Conservation (phyloP, 345 rosid genomes). For the Salix koriyanagi region DNA sequence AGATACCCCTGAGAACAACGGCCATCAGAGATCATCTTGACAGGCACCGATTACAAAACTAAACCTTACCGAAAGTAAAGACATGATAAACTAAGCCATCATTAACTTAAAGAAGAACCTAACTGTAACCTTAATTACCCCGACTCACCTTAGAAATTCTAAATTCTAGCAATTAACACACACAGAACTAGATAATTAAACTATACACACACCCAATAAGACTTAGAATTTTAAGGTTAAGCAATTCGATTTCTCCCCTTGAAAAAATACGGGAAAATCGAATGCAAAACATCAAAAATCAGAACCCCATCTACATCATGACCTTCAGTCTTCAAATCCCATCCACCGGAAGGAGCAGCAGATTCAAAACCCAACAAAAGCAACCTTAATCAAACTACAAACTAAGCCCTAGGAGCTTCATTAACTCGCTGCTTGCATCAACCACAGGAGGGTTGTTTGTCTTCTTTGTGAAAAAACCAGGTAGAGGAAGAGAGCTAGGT, state of each 20-base stretch:
- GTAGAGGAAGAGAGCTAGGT: constrained; percentile 85
- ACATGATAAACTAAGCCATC: not conserved
- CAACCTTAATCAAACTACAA: not conserved
- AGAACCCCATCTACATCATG: constrained; percentile 1
- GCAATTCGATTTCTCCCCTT: constrained; percentile 53
- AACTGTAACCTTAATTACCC: not conserved
- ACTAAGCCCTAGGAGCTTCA: constrained; percentile 51
- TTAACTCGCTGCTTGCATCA: constrained; percentile 36
- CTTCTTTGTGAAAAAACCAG: constrained; percentile 57
- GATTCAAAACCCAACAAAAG: not conserved
- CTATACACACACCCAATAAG: constrained; percentile 3
- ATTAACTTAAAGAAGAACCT: not conserved
- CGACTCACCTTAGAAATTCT: not conserved
- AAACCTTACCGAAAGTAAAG: not conserved
- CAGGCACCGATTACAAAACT: not conserved
- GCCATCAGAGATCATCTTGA: not conserved
- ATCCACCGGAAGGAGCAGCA: not conserved
- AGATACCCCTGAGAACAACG: not conserved
- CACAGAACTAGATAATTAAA: not conserved
- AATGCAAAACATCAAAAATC: constrained; percentile 19
- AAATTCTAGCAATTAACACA: not conserved
- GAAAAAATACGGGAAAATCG: constrained; percentile 77
- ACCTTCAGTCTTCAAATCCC: not conserved
- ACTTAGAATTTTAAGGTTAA: constrained; percentile 21
- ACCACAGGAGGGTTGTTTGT: not conserved